These are phyloP conservation scores for Candida maesae DNA, from an alignment of 805 yeast genomes.

Conservation along the genomic window DNA sequence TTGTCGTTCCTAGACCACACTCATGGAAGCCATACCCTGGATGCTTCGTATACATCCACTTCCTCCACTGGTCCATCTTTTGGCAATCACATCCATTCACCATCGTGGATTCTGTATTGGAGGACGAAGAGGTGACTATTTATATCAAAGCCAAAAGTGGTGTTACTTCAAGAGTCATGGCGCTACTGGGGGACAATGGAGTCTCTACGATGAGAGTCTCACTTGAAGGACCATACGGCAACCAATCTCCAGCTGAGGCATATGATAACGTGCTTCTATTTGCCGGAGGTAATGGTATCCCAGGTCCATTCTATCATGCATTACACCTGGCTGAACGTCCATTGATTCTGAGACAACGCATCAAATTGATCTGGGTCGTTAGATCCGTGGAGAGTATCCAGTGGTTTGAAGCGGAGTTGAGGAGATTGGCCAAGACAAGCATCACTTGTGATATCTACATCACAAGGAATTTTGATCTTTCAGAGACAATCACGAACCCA, in stretches of 20 bases:
- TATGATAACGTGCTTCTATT: constrained; percentile 38
- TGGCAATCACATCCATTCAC: constrained; percentile 80
- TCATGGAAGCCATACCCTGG: constrained; percentile 53
- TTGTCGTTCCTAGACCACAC: constrained; percentile 37
- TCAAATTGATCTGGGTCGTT: constrained; percentile 60
- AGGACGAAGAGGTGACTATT: constrained; percentile 37
- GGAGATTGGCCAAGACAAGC: constrained; percentile 33
- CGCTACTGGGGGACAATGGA: constrained; percentile 2
- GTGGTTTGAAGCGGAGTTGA: constrained; percentile 39
- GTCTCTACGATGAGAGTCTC: constrained; percentile 33
- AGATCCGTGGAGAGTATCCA: constrained; percentile 46
- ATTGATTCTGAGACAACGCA: constrained; percentile 26
- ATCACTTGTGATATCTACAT: constrained; percentile 36
- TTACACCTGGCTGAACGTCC: constrained; percentile 24
- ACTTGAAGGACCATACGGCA: constrained; percentile 64
- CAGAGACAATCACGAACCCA: constrained; percentile 1
- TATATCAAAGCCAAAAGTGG: constrained; percentile 53
- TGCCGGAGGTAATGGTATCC: constrained; percentile 52
- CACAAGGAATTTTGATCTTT: constrained; percentile 31
- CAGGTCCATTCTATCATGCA: constrained; percentile 45
- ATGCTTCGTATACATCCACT: constrained; percentile 51
- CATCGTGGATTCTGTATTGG: constrained; percentile 38
- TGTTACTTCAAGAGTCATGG: constrained; percentile 33
- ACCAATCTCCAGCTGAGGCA: constrained; percentile 33
- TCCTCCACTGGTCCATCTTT: constrained; percentile 46